phyloP scores from a whole-genome alignment of 1,284 basidiomycete genomes.

The Pisolithus thermaeus region DNA sequence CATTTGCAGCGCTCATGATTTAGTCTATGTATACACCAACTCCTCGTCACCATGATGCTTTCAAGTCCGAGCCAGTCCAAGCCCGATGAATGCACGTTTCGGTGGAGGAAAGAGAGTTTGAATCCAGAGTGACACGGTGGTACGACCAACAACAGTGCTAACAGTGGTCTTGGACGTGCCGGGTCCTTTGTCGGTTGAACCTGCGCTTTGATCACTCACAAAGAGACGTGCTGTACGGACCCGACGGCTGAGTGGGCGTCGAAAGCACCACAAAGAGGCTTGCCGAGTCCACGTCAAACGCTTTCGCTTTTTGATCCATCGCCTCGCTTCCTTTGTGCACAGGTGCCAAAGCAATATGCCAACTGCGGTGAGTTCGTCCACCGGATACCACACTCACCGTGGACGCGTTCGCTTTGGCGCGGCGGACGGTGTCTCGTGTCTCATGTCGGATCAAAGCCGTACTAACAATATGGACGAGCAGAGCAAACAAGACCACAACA shows the following conservation, averaged over 20 bases:
- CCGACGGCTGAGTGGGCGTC: background rate
- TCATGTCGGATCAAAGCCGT: constrained; percentile 6
- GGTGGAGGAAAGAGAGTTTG: no score
- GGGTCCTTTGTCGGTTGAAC: no score
- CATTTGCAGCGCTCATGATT: no score
- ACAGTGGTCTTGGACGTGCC: no score
- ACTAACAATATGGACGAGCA: constrained; percentile 3
- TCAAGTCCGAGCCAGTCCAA: no score
- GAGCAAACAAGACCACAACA: constrained; percentile 28
- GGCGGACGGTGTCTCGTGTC: background rate
- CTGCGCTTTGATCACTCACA: no score
- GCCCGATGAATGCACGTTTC: no score
- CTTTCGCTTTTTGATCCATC: background rate
- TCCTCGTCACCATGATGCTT: no score
- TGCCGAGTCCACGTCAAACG: background rate
- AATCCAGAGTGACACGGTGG: no score
- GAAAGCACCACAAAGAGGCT: background rate
- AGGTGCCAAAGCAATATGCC: background rate
- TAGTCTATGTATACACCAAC: no score
- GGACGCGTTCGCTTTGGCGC: constrained; percentile 7
- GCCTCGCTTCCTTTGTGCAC: background rate
- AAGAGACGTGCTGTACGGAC: no score
- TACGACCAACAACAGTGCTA: no score
- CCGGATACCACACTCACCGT: background rate
- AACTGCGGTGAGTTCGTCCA: background rate